Base-by-base conservation (phyloP, 768 basidiomycete genomes). In the Xerocomellus chrysenteron region DNA sequence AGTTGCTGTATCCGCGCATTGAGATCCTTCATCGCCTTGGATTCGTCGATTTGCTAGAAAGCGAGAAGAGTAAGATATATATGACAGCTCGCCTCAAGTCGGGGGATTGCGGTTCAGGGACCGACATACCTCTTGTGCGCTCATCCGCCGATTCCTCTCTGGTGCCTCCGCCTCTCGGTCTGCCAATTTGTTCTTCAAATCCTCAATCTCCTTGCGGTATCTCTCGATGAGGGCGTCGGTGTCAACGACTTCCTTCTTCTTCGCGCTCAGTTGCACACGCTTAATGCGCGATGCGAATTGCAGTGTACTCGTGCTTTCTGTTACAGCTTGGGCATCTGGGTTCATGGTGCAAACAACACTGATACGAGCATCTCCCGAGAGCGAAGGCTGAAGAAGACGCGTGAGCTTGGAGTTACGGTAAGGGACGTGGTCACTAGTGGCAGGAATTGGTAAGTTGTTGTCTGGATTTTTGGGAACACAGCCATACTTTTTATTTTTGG, bases 291-390 rank as follows among this genome's bases (percentile, higher is more conserved):
- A 88, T 3, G 96, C 96, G 66, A 99, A 98, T 40, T 87, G 83
- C 19, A 98, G 76, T 0, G 96, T 99, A 60, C 88, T 93, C 50
- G 86, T 86, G 8, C 87, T 92, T 75, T 98, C 96, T 9, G 84
- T 78, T 7, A 95, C 78, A 17, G 94, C 94, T 46, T 76, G 73
- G 2, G 78, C 70, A 48, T 94, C 91, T 0, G 96, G 94, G 65
- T 95, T 96, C 68, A 98, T 83, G 0, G 96, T 98, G 71, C 95
- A 97, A 50, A 98, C 88, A 16, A 99, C 95, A 41, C 92, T 94
- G 51, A 99, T 95, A 9, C 94, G 86, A 21, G 96, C 95, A 69
- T 98, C 93, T 1, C 96, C 96, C 0, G 94, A 90, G 1, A 99
- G 79, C 0, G 94, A 98, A 1, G 96, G 94, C 71, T 98, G 95